Base-by-base conservation (phyloP, 768 basidiomycete species). In the Boletus vermiculosoides region DNA sequence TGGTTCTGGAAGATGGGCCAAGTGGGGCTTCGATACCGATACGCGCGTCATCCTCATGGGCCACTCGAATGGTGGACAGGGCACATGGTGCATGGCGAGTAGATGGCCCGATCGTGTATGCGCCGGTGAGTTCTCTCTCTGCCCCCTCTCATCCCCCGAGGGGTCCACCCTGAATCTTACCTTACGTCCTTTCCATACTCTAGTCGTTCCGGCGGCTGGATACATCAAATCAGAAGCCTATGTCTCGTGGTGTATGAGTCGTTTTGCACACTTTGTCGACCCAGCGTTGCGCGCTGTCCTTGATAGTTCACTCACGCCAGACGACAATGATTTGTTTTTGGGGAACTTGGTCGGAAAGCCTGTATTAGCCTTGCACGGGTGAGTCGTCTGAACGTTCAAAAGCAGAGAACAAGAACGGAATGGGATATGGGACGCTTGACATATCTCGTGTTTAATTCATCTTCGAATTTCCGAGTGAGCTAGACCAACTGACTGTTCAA, bases 51-150 rank as follows among this genome's bases (percentile, higher is more conserved):
- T 88, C 18, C 65, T 94, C n/a, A 76, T 94, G 34, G 94, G 94
- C 0, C 94, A 97, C 68, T 95, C 93, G 3, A 97, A 97, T 69
- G 94, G 94, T 30, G 94, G 93, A 13, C 94, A 97, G 71, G 94
- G 94, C 0, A 78, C 87, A 2, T 94, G 92, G 90, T 86, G 92
- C 69, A 66, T 90, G n/a, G 84, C 88, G 13, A 80, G 85, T 28
- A 77, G 88, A 59, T 89, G 82, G 70, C 93, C 94, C 1, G 92
- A 95, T 67, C 78, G 80, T 52, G 82, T 89, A 12, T 62, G 86
- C 10, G 87, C 81, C 50, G 83, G 87, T 86, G 58, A 49, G 73
- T 63, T 61, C 59, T 58, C 48, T 61, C 23, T 39, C 0, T 15
- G 1, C 10, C 6, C 18, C 9, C 6, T 31, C 20, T 25, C 23